A percentile compares a stretch with the other conserved stretches of the same genome.
Evolutionary conservation across 345 rosid genomes (phyloP).

Genomic region (Adansonia digitata): DNA sequence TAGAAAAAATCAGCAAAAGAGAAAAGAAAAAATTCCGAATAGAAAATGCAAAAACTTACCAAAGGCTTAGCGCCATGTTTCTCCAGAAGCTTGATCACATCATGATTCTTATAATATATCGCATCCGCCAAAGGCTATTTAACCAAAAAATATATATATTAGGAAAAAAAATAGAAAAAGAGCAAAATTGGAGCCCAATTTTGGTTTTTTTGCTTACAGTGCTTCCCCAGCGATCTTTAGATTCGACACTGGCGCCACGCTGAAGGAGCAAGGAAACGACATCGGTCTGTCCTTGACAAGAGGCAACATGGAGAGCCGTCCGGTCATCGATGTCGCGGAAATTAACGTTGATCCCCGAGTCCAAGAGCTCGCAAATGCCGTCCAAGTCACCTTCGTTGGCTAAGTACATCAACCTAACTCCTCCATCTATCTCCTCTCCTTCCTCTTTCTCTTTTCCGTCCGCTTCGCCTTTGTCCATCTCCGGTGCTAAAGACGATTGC

Average conservation of each 20-base stretch:
- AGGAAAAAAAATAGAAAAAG: neutral
- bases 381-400: slow-evolving; percentile 73
- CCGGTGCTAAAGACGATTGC: slow-evolving; percentile 85
- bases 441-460: slow-evolving; percentile 39
- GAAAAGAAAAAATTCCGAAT: slow-evolving; percentile 2
- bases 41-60: slow-evolving; percentile 37
- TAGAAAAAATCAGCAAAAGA: neutral
- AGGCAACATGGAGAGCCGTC: slow-evolving; percentile 84
- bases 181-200: neutral
- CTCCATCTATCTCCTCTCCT: slow-evolving; percentile 42
- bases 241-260: slow-evolving; percentile 50
- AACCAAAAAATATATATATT: slow-evolving; percentile 8
- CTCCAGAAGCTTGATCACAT: slow-evolving; percentile 75
- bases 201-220: slow-evolving; percentile 47
- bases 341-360: slow-evolving; percentile 64
- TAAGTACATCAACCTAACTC: slow-evolving; percentile 66
- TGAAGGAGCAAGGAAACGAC: slow-evolving; percentile 58
- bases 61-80: slow-evolving; percentile 71
- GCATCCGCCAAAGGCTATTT: slow-evolving; percentile 94
- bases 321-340: slow-evolving; percentile 76
- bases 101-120: slow-evolving; percentile 67
- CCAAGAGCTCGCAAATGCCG: slow-evolving; percentile 60
- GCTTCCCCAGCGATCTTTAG: slow-evolving; percentile 94
- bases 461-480: slow-evolving; percentile 31
- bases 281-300: slow-evolving; percentile 71